A percentile compares a stretch with the other conserved stretches of the same genome.
Conservation (phyloP, 768 basidiomycete genomes). For the Amanita rubescens region DNA sequence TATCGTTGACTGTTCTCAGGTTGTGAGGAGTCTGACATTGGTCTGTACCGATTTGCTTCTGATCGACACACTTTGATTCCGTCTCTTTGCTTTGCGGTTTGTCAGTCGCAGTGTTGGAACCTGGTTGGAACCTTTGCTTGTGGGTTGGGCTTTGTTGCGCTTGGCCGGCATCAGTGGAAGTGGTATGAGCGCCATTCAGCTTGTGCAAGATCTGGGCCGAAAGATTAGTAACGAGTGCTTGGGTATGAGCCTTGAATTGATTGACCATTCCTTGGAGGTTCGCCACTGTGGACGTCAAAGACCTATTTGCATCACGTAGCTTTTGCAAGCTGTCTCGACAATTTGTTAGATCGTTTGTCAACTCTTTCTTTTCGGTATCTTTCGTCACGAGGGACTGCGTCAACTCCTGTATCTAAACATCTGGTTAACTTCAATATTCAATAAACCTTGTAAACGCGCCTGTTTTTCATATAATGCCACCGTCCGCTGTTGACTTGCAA, state of each 20-base stretch:
- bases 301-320: constrained; percentile 21
- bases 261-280: constrained; percentile 23
- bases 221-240: not conserved
- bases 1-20: not conserved
- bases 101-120: not conserved
- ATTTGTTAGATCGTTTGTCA: constrained; percentile 17
- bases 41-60: not conserved
- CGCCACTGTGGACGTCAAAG: constrained; percentile 19
- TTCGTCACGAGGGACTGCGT: constrained; percentile 12
- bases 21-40: not conserved
- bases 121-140: not conserved
- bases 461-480: constrained; percentile 1
- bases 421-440: not conserved
- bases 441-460: not conserved
- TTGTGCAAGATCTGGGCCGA: constrained; percentile 4
- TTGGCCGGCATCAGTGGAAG: not conserved
- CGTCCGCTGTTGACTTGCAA: not conserved
- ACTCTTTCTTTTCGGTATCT: constrained; percentile 16
- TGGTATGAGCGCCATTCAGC: not conserved
- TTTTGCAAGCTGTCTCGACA: constrained; percentile 21
- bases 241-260: not conserved
- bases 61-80: too few species aligned
- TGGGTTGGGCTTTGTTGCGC: not conserved
- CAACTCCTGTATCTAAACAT: constrained; percentile 9
- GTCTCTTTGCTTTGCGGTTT: not conserved